Evolutionary conservation across 306 rosid species (phyloP).

Genomic region (apple (Malus domestica)): DNA sequence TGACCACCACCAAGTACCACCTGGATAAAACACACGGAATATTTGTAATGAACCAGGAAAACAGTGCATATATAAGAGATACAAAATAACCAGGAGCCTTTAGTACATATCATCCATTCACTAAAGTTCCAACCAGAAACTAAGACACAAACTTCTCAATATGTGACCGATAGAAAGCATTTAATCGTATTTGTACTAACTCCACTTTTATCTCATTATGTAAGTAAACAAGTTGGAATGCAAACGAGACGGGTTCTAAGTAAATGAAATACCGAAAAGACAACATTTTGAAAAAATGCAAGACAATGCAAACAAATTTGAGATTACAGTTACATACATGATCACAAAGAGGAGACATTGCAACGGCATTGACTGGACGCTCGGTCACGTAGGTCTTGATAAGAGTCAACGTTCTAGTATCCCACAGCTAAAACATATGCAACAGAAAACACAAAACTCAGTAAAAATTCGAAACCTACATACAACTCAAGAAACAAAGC

Average conservation of each 20-base stretch:
- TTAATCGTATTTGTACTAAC: neutral
- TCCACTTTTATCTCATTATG: neutral
- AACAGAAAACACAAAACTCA: slow-evolving; percentile 5
- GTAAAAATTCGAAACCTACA: neutral
- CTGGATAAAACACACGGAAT: slow-evolving; percentile 23
- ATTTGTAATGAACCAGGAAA: neutral
- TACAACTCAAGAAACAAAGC: neutral
- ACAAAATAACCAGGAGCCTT: neutral
- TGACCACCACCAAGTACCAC: slow-evolving; percentile 99
- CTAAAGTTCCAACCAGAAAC: neutral
- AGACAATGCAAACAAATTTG: neutral
- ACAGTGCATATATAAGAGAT: neutral
- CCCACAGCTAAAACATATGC: slow-evolving; percentile 64
- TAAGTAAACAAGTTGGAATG: neutral
- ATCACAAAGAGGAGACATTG: slow-evolving; percentile 86
- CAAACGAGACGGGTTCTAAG: neutral
- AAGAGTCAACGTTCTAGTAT: slow-evolving; percentile 68
- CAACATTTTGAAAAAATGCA: neutral
- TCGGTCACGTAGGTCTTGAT: slow-evolving; percentile 82
- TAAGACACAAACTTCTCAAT: neutral
- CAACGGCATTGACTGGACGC: slow-evolving; percentile 93
- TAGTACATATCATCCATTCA: neutral
- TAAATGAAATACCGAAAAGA: neutral
- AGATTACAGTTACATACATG: slow-evolving; percentile 51
- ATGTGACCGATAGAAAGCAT: neutral